Evolutionary conservation across 768 basidiomycete species (phyloP).

Genomic region (Agaricus sinodeliciosus): DNA sequence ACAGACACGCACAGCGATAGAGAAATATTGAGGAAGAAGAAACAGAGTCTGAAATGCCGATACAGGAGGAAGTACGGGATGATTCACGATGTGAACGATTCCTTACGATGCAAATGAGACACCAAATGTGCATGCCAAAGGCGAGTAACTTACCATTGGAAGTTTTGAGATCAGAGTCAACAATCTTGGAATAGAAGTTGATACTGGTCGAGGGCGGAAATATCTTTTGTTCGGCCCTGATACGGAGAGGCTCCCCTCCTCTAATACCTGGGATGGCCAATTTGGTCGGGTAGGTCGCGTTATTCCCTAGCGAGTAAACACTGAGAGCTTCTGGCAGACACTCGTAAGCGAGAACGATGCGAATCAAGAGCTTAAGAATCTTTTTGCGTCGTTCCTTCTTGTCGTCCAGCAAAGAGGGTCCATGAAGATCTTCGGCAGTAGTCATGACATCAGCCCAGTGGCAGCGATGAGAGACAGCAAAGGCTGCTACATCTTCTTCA

Average conservation of each 20-base stretch:
- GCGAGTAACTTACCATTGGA: constrained; percentile 38
- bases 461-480: constrained; percentile 17
- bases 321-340: constrained; percentile 36
- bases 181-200: constrained; percentile 43
- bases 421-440: constrained; percentile 4
- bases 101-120: constrained; percentile 19
- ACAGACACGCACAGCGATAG: constrained; percentile 34
- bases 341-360: constrained; percentile 51
- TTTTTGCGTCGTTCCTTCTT: constrained; percentile 46
- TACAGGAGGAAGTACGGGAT: constrained; percentile 50
- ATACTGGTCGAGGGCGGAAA: constrained; percentile 31
- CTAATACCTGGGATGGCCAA: constrained; percentile 35
- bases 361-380: constrained; percentile 48
- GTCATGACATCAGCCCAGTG: constrained; percentile 4
- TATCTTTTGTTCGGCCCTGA: constrained; percentile 28
- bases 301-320: constrained; percentile 35
- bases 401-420: constrained; percentile 26
- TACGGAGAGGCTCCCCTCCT: constrained; percentile 37
- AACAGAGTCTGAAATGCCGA: constrained; percentile 44
- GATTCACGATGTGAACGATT: constrained; percentile 45
- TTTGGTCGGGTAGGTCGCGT: constrained; percentile 47
- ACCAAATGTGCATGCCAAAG: background rate
- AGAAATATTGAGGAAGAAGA: constrained; percentile 34
- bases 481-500: constrained; percentile 1
- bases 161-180: constrained; percentile 34